Base-by-base conservation (phyloP, 176 grass and related monocot genomes). In the Microstegium vimineum region DNA sequence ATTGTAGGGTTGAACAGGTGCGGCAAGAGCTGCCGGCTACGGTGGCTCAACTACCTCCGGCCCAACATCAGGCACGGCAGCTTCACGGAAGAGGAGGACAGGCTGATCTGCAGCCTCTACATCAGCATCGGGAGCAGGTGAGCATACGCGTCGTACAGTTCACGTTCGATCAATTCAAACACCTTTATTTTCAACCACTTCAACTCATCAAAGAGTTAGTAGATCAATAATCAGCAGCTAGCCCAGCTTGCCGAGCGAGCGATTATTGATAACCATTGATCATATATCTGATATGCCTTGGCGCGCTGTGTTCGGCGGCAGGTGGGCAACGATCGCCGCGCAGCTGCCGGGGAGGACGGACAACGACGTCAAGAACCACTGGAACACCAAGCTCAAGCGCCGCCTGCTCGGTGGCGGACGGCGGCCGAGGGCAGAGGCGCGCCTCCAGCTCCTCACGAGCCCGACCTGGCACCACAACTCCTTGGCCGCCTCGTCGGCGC, bases 351-450 rank as follows among this genome's bases (percentile, higher is more conserved):
- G 96, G 52, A 92, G 96, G 81, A 99, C 96, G 22, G 96, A 99
- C 82, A 99, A 99, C 90, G 96, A 99, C 80, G 83, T 99, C 79
- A 99, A 99, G 93, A 99, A 99, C 83, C 91, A 99, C 85, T 99
- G 96, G 96, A 99, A 99, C 87, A 95, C 89, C 26, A 99, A 99
- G 82, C 89, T 99, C 68, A 99, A 93, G 96, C 79, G 90, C 31
- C 87, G 90, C 60, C 63, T 94, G 25, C 73, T 91, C 3, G 92
- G 89, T 7, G 88, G 90, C 16, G 14, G 84, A 32, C 78, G 73
- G 74, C 83, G 82, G 22, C 70, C 69, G 37, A 75, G 85, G 60
- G 51, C 30, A 12, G 66, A 71, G 25, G 43, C 43, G 63, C 56
- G 83, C n/a, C 79, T 82, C 64, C 42, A 73, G 42, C 43, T 81